Base-by-base conservation (phyloP, 441 rosid species). In the Syzygium malaccense region DNA sequence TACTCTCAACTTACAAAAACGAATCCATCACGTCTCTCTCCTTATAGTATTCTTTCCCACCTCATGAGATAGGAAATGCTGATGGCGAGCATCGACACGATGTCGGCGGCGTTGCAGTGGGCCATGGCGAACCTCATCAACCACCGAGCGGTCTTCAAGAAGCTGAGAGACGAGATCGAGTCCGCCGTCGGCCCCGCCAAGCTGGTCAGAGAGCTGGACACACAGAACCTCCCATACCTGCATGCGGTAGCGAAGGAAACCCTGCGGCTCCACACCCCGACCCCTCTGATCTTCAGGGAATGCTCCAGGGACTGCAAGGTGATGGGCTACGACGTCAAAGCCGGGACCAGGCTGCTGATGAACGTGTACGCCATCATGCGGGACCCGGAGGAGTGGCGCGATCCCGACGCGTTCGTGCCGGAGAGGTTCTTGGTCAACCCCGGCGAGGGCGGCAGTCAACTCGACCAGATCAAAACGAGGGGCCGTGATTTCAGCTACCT, bases 401-500 rank as follows among this genome's bases (percentile, higher is more conserved):
- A 89, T 15, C 80, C 90, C 17, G 48, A 89, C 7, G 86, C 57
- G 6, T 88, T 88, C 32, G 37, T 37, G 51, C 90, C 88, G 80
- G 88, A 86, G 86, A 86, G 88, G 62, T 86, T 86, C 86, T n/a
- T 86, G 86, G 53, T 37, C 48, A 71, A 53, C n/a, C 20, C 79
- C 10, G 18, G 33, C 26, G 80, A 84, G n/a, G 53, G 83, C 17
- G 53, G 51, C n/a, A n/a, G 83, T 41, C 53, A 4, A 13, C n/a
- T 41, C 51, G 58, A 88, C 64, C 86, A 33, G 19, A 56, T 55
- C 56, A 86, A 88, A 12, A 14, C 51, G 18, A 88, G 58, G 78
- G 85, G 71, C 20, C 90, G 83, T 75, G 91, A 89, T 30, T 89
- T 92, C 15, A 75, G 87, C 57, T 91, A 55, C 92, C 84, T 91